Conservation (phyloP, 495 filamentous ascomycete genomes). For the Chlorociboria aeruginascens region DNA sequence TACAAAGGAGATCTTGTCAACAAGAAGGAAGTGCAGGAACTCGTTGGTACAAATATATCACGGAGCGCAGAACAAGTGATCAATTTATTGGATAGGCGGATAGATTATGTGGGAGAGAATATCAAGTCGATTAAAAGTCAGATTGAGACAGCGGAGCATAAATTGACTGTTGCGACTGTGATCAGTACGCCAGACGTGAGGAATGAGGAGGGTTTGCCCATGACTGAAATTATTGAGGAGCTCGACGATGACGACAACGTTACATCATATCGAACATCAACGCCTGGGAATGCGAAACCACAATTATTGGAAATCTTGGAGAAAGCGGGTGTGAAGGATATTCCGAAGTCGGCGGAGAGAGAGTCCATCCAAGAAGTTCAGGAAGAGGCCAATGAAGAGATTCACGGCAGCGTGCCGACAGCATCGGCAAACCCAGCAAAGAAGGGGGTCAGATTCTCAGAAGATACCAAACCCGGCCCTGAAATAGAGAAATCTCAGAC, state of each 20-base stretch:
- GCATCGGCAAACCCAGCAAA: slow-evolving; percentile 1
- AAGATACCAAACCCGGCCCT: slow-evolving; percentile 40
- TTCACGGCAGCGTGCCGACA: neutral
- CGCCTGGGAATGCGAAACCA: slow-evolving; percentile 45
- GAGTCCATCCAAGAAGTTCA: neutral
- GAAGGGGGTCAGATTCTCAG: slow-evolving; percentile 25
- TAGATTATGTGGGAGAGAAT: slow-evolving; percentile 85
- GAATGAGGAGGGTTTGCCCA: slow-evolving; percentile 55
- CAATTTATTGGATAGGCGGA: slow-evolving; percentile 56
- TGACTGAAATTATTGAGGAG: slow-evolving; percentile 83
- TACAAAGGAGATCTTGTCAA: slow-evolving; percentile 33
- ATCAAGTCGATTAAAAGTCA: slow-evolving; percentile 55
- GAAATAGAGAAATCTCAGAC: slow-evolving; percentile 25
- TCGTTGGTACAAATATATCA: slow-evolving; percentile 45
- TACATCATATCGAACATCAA: slow-evolving; percentile 48
- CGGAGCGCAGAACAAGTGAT: slow-evolving; percentile 40
- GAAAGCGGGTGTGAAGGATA: slow-evolving; percentile 49
- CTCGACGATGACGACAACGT: slow-evolving; percentile 88
- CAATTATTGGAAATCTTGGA: slow-evolving; percentile 54
- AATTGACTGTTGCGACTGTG: slow-evolving; percentile 40
- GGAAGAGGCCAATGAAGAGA: neutral
- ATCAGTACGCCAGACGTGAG: slow-evolving; percentile 33
- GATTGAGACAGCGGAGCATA: slow-evolving; percentile 54
- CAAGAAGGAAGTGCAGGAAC: slow-evolving; percentile 46
- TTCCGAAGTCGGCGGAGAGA: neutral